Base-by-base conservation (phyloP, 2,329 filamentous ascomycete species). In the Talaromyces sp. region DNA sequence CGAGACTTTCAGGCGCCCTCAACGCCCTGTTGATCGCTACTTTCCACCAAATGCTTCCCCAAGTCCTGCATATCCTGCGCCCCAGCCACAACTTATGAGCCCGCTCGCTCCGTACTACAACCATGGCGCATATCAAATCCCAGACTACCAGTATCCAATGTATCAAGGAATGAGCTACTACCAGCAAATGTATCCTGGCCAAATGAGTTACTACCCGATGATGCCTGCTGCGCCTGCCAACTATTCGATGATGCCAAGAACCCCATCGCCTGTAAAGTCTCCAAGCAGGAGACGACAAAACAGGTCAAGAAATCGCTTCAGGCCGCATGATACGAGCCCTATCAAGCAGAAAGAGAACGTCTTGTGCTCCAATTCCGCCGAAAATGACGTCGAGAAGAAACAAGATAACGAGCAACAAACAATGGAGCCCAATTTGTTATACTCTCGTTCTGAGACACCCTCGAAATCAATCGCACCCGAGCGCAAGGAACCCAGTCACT, bases 1-100 rank as follows among this genome's bases (percentile, higher is more conserved):
- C 17, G 58, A 57, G 13, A 17, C 19, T 4, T 55, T 63, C 44
- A 57, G 44, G 28, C 61, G 54, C 19, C 58, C 58, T 11, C 55
- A 60, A 49, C 61, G 58, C 19, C 61, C 61, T 57, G 39, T 63
- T 58, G 58, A 63, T 13, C 61, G 58, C 36, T 62, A 62, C 27
- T 59, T 51, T 56, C 60, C 53, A 25, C 51, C 52, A 39, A 22
- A 39, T 9, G 59, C 47, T 52, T 17, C 51, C 42, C 44, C 42
- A 44, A 27, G 54, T 17, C 28, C 60, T 52, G 15, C 25, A 7
- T 58, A 56, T 44, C 17, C 51, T 51, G 53, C 52, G 17, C 54
- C n/a, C 4, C 58, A 27, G 30, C 17, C 36, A 17, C 60, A 58
- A 8, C 58, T 59, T 27, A 11, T 36, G 11, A 57, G 55, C 47